Evolutionary conservation across 805 yeast species (phyloP).

Genomic region (Saccharomycopsis lassenensis): DNA sequence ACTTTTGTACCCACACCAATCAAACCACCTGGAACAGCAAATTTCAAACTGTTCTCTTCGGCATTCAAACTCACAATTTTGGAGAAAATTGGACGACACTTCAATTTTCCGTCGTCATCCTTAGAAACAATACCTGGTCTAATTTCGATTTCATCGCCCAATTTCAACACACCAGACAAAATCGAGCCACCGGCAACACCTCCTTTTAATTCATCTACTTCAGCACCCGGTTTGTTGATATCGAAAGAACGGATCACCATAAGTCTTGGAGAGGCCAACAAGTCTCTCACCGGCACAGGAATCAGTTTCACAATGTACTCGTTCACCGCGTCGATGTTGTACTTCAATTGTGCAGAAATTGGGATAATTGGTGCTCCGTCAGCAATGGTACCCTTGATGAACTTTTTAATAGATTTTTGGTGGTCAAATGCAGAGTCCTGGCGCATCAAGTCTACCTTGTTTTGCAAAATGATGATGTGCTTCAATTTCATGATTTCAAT

Average conservation of each 20-base stretch:
- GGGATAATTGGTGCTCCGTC: conserved; percentile 99
- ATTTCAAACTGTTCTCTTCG: conserved; percentile 93
- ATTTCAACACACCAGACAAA: conserved; percentile 89
- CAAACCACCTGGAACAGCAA: conserved; percentile 99
- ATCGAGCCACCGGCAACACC: conserved; percentile 99
- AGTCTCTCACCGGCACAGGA: conserved; percentile 95
- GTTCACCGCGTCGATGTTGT: conserved; percentile 97
- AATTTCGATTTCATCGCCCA: conserved; percentile 97
- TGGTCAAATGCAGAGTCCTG: conserved; percentile 95
- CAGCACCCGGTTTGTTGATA: conserved; percentile 98
- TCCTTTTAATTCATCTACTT: conserved; percentile 92
- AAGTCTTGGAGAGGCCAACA: conserved; percentile 84
- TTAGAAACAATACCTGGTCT: conserved; percentile 98
- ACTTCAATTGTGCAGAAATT: conserved; percentile 95
- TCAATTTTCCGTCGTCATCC: conserved; percentile 72
- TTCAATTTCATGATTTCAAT: conserved; percentile 98
- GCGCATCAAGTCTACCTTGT: conserved; percentile 97
- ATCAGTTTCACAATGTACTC: conserved; percentile 90
- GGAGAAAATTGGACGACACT: conserved; percentile 92
- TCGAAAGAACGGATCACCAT: conserved; percentile 98
- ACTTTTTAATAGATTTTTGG: conserved; percentile 81
- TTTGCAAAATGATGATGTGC: conserved; percentile 92
- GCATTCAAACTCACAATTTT: conserved; percentile 91
- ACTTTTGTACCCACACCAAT: conserved; percentile 99
- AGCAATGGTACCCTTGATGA: conserved; percentile 96